Evolutionary conservation across 192 early-diverging fungal species (phyloP).

Genomic region (Jimgerdemannia lactiflua): DNA sequence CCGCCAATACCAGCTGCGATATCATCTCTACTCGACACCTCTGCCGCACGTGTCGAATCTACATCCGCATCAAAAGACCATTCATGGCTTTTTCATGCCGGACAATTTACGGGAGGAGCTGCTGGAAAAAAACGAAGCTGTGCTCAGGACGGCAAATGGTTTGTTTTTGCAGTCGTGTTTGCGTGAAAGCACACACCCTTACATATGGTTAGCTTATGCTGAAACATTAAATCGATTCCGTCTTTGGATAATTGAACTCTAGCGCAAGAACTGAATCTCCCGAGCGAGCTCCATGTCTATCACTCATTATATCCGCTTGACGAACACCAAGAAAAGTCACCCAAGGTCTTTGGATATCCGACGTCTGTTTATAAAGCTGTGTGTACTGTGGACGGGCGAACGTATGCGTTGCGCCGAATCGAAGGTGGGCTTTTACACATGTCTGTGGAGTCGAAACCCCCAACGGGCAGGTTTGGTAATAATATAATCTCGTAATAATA

Average conservation of each 20-base stretch:
- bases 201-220: not conserved
- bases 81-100: slow-evolving; percentile 82
- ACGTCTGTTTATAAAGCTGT: slow-evolving; percentile 85
- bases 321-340: slow-evolving; percentile 45
- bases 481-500: not conserved
- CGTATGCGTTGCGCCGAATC: slow-evolving; percentile 84
- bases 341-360: slow-evolving; percentile 64
- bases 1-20: slow-evolving; percentile 54
- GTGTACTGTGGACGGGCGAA: slow-evolving; percentile 78
- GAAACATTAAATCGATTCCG: not conserved
- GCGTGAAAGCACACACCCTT: not conserved
- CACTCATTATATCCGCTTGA: slow-evolving; percentile 77
- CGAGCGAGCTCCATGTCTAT: slow-evolving; percentile 85
- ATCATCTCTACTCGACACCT: slow-evolving; percentile 76
- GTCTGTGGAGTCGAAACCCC: not conserved
- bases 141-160: slow-evolving; percentile 19
- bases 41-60: slow-evolving; percentile 66
- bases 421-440: slow-evolving; percentile 48
- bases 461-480: not conserved
- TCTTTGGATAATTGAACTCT: not conserved
- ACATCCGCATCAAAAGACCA: slow-evolving; percentile 71
- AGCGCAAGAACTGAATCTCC: slow-evolving; percentile 61
- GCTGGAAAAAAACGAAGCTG: slow-evolving; percentile 61
- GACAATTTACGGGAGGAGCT: slow-evolving; percentile 83
- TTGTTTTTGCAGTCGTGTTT: not conserved